Evolutionary conservation across 2,329 filamentous ascomycete species (phyloP), one percentile per base, ranked within the genome.

Genomic region (Penicillium sp.): DNA sequence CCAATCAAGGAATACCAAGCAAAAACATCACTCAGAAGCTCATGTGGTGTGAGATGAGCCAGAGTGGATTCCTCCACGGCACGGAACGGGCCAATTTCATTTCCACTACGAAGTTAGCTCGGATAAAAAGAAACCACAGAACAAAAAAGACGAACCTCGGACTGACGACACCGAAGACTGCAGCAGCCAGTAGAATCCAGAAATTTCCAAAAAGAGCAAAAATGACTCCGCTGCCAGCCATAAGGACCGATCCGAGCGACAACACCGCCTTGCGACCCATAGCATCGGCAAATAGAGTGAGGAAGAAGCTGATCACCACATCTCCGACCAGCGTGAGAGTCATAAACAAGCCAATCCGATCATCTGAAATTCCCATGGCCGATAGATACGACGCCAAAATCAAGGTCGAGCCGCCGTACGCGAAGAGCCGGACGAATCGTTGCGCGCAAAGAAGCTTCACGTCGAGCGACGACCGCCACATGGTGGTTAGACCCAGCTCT

Each of bases 41-140:
- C 69, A 0, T 80, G 76, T 0, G 72, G 77, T 0, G 84, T 86
- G 42, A 88, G 74, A 64, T 87, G 83, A 6, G 84, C 82, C 8
- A 88, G 66, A 34, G 82, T 83, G 0, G 81, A 84, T 74, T 88
- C 85, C 65, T 88, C 86, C 32, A 89, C 82, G 4, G 83, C 83
- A 37, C 85, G 76, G 60, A 88, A 88, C 0, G 86, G 86, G 0
- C 86, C 86, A 65, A 88, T 86, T 60, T 88, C 86, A 16, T 83
- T 81, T 7, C 86, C 86, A 61, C 72, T 74, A 13, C 45, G 25
- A 48, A 25, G 35, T 54, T 27, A 50, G 25, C 29, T 29, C 15
- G 41, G 40, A 32, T 49, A 31, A 34, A 39, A 41, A 15, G n/a
- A 18, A 23, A 42, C 29, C 15, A 18, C 31, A 25, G 45, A 10